Evolutionary conservation across 192 early-diverging fungal genomes (phyloP), one percentile per base, ranked within the genome.

Genomic region (Coemansia javaensis): DNA sequence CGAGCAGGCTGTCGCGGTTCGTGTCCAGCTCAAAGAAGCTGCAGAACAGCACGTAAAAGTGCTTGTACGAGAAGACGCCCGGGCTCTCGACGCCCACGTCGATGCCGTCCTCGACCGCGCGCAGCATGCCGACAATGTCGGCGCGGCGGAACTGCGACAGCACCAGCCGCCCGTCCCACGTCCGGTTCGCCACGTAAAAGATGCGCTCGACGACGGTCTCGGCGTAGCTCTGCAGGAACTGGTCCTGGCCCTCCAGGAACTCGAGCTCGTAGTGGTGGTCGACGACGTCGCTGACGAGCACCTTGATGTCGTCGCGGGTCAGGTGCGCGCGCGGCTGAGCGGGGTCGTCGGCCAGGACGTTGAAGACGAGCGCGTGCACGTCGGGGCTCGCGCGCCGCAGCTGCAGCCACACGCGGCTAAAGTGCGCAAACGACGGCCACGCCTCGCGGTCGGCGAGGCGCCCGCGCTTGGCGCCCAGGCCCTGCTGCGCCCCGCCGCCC

Each of bases 31-130:
- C 89, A 87, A 89, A 97, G 65, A 97, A 97, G 63, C 90, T 94
- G 79, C 91, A 95, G 59, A 94, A 97, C 2, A 97, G 81, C 17
- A 97, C 94, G 60, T 97, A 97, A 56, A 95, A 97, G 57, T 97
- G 94, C 64, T 93, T 91, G 75, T 97, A 97, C 6, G 91, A 94
- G 53, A 97, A 95, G 32, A 85, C 79, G 64, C 90, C 85, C 15
- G 88, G 86, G 7, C 79, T 83, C 71, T 85, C 65, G 6, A 65
- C 37, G 16, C 67, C 68, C 38, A 83, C 56, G 52, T 93, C 91
- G 28, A 87, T 81, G 12, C 81, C 80, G 10, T 52, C 56, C 51
- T 90, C 87, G 33, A 94, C 65, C 10, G 76, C 66, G 6, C 66
- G 58, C 18, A 97, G 42, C 12, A 80, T 74, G 18, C 84, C 69